Evolutionary conservation across 2,329 filamentous ascomycete species (phyloP), one percentile per base, ranked within the genome.

Genomic region (Nigrospora osmanthi): DNA sequence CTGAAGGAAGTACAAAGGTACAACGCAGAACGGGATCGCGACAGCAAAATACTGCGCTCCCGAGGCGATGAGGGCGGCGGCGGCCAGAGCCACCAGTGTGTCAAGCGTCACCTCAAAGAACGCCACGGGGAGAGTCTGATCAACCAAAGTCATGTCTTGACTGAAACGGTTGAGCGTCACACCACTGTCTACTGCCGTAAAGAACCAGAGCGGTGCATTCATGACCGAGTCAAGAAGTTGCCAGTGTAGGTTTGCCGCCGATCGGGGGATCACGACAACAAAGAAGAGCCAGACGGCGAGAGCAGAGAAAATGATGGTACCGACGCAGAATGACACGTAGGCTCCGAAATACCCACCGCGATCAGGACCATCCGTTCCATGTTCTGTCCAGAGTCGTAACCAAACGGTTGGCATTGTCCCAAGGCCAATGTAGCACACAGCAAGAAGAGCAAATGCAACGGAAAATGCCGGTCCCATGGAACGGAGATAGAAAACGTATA

Each of bases 31-130:
- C 34, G 34, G 34, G 15, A 35, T 35, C 34, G n/a, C 34, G 5
- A 16, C 34, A 35, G 34, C 6, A n/a, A 35, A 15, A n/a, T 45
- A 45, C 39, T 19, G 41, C 23, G 44, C 35, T 10, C 35, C 38
- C 4, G 44, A 36, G 13, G 38, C 44, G 16, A 45, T 40, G 13
- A 42, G 34, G 23, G 37, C 44, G n/a, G 44, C 44, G 15, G 13
- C 15, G 34, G 34, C 34, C 14, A 35, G 6, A 14, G 11, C 6
- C 13, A 16, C 15, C 14, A 35, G 34, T n/a, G 34, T n/a, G 12
- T 35, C 34, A 5, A 35, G 13, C 4, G 34, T 16, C 11, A 16
- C 15, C 14, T 14, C 15, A 35, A 35, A 35, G 9, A 35, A 35
- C 6, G 34, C 34, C 4, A 35, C 15, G 14, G 34, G 34, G 34